Conservation (phyloP, 1,284 basidiomycete genomes). For the Bondarzewia mesenterica region DNA sequence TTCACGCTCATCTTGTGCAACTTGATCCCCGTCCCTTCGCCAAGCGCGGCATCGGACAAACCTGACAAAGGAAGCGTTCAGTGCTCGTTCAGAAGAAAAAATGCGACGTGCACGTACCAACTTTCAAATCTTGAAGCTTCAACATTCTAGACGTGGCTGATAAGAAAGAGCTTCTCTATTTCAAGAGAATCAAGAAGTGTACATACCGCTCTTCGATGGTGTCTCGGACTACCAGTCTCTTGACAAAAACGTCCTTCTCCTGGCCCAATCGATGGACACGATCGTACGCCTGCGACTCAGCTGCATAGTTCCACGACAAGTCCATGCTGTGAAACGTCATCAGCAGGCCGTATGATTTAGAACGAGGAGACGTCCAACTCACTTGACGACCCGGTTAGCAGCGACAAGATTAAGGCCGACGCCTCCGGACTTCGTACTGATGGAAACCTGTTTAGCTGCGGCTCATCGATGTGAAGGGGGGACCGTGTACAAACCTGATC, state of each 20-base stretch:
- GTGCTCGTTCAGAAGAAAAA: no score
- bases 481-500: conserved; percentile 37
- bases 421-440: conserved; percentile 57
- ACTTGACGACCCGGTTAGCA: conserved; percentile 65
- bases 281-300: conserved; percentile 59
- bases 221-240: conserved; percentile 55
- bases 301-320: conserved; percentile 63
- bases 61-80: conserved; percentile 22
- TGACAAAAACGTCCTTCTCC: conserved; percentile 59
- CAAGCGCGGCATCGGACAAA: conserved; percentile 58
- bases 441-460: neutral
- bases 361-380: conserved; percentile 13
- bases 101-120: conserved; percentile 32
- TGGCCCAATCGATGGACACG: conserved; percentile 65
- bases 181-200: neutral
- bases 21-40: conserved; percentile 52
- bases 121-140: conserved; percentile 56
- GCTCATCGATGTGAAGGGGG: neutral
- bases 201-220: conserved; percentile 66
- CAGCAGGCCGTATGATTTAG: neutral
- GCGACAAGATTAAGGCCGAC: conserved; percentile 59
- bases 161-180: conserved; percentile 1
- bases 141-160: conserved; percentile 39
- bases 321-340: conserved; percentile 41
- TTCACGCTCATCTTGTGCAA: conserved; percentile 55